Conservation (phyloP, 768 basidiomycete genomes). For the Ramaria sp. region DNA sequence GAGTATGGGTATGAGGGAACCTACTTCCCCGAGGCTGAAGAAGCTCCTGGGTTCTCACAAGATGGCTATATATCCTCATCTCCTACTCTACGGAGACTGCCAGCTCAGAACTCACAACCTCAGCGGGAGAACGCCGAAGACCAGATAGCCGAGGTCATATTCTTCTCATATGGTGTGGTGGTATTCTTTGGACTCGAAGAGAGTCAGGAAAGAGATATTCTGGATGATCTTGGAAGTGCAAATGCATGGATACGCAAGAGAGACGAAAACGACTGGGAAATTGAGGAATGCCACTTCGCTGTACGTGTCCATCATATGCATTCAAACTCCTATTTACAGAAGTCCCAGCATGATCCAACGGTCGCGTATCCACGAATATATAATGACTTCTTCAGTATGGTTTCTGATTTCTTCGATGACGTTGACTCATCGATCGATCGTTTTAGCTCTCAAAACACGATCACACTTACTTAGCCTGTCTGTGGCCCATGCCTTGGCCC, state of each 20-base stretch:
- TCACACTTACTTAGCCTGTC: constrained; percentile 87
- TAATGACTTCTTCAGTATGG: constrained; percentile 91
- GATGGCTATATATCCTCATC: constrained; percentile 53
- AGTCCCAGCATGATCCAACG: constrained; percentile 64
- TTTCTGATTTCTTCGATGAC: neutral
- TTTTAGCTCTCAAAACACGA: constrained; percentile 76
- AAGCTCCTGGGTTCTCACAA: constrained; percentile 16
- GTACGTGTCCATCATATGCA: constrained; percentile 31
- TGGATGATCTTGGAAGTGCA: constrained; percentile 74
- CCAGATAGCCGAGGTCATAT: constrained; percentile 61
- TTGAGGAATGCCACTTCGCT: constrained; percentile 86
- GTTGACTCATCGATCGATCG: neutral
- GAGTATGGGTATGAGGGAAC: constrained; percentile 83
- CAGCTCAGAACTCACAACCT: neutral
- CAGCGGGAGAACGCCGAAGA: constrained; percentile 23
- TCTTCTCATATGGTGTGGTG: constrained; percentile 81
- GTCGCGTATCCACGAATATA: constrained; percentile 86
- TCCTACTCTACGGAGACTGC: constrained; percentile 10
- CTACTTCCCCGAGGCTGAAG: constrained; percentile 44
- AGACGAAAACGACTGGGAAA: constrained; percentile 70
- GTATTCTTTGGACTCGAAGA: constrained; percentile 88
- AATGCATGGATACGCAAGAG: constrained; percentile 54
- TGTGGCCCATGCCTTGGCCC: constrained; percentile 89
- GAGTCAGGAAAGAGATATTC: constrained; percentile 63
- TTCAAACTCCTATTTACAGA: neutral